Base-by-base conservation (phyloP, 805 yeast genomes). In the Lipomyces anomalus region DNA sequence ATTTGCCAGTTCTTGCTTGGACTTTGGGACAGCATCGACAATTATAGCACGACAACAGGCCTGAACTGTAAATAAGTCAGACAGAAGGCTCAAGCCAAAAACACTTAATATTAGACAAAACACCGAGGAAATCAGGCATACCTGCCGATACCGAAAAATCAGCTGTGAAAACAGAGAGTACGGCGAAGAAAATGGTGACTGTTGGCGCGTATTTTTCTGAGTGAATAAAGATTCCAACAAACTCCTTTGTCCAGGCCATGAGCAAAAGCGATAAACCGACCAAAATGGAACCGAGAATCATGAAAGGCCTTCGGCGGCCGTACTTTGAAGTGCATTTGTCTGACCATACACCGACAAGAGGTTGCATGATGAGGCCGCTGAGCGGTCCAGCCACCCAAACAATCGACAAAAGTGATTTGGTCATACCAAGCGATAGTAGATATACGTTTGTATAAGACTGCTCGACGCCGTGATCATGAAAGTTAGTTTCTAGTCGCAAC, bases 351-450 rank as follows among this genome's bases (percentile, higher is more conserved):
- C 85, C 85, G 32, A 79, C 75, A 6, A 79, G 65, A 0, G 85
- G 85, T 60, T 80, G 84, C 3, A 82, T 82, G 22, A 79, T 54
- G 1, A 80, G 68, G 0, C 84, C 84, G n/a, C 80, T 73, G 16
- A 78, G 56, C 1, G 85, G 84, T 2, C 84, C 83, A 1, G 83
- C 82, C 20, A 80, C 69, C 85, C 84, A 80, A 4, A 79, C 72
- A 38, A 80, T 63, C 3, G 82, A 78, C 47, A 79, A 60, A 1
- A 70, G 57, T 24, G 75, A 71, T 55, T 78, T 78, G 2, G 82
- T 71, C 40, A 79, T 65, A 3, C 84, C 84, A 16, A 79, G 62
- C 1, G 80, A 75, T 17, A 78, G 62, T 13, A 79, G 59, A 53
- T 72, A 78, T 1, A 82, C 53, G 42, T 50, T 50, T 21, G 46